Evolutionary conservation across 1,284 basidiomycete genomes (phyloP), one percentile per base, ranked within the genome.

Genomic region (Rhodotorula sp.): DNA sequence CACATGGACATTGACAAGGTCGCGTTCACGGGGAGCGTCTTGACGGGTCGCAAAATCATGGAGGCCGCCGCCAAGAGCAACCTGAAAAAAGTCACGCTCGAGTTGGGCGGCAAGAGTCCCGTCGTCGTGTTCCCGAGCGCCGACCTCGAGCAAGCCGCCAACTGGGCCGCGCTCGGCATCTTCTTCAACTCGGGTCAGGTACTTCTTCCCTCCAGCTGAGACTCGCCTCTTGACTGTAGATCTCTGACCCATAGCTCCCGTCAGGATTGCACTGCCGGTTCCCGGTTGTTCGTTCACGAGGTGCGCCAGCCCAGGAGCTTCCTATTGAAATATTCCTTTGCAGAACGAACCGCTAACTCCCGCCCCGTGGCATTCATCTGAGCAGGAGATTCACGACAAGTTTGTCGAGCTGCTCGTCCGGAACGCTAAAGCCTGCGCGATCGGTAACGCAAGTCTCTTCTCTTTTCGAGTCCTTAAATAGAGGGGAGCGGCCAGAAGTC

Each of bases 381-480:
- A n/a, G 14, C 51, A 70, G 65, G 67, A 60, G 17, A 84, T 93
- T 60, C 90, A 93, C 79, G 90, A 94, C 79, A 88, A 88, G 79
- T 95, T 95, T 80, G 78, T 94, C 60, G 80, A 84, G 57, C 79
- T 88, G 58, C 83, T 95, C 60, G 85, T 89, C 26, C 79, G 83
- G 59, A 89, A 88, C 77, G 87, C 89, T 15, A 87, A 89, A 76
- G 84, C 86, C 65, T 85, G 87, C 68, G 85, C 87, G 54, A 86
- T 94, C 65, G 91, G 91, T n/a, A 84, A 91, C 80, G 79, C 78
- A 42, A 64, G 78, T 73, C 7, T 8, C 24, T 22, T 30, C 24
- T 29, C 18, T 22, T 29, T 22, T 29, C n/a, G 3, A 22, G 30
- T 42, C 12, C 37, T 12, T 12, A 12, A 10, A 8, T 10, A 42